These are phyloP conservation scores for Phlebiopsis gigantea DNA, from an alignment of 768 basidiomycete species.

Conservation along the genomic window DNA sequence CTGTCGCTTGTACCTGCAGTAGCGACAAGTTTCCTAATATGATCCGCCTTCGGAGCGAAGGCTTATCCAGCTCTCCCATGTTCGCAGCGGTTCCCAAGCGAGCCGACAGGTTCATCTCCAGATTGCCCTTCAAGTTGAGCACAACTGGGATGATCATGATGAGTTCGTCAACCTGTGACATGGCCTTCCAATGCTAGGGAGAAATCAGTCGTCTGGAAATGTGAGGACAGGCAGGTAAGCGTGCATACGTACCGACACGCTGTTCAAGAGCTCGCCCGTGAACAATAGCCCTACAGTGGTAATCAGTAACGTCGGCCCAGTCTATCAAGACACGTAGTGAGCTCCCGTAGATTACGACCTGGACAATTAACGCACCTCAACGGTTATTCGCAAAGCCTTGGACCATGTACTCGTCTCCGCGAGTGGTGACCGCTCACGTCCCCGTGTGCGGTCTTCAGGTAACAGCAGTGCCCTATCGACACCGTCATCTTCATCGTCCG, in stretches of 20 bases:
- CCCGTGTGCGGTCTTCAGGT: constrained; percentile 25
- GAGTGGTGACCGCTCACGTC: constrained; percentile 20
- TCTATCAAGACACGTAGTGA: constrained; percentile 38
- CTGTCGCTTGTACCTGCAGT: constrained; percentile 89
- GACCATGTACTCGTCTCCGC: constrained; percentile 36
- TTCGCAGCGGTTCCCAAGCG: constrained; percentile 94
- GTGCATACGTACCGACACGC: constrained; percentile 58
- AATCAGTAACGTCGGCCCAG: constrained; percentile 80
- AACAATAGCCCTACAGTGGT: constrained; percentile 82
- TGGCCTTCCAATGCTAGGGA: constrained; percentile 77
- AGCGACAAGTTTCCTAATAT: constrained; percentile 80
- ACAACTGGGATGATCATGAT: constrained; percentile 96
- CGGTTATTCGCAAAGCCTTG: constrained; percentile 55
- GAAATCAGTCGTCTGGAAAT: background rate
- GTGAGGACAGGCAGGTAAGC: background rate
- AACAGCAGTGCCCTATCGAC: constrained; percentile 43
- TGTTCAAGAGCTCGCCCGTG: constrained; percentile 86
- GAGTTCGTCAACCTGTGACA: constrained; percentile 87
- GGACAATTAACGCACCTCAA: constrained; percentile 48
- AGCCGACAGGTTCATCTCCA: constrained; percentile 98
- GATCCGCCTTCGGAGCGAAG: constrained; percentile 51
- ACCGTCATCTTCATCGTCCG: constrained; percentile 31
- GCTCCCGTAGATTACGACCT: background rate
- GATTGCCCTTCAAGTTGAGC: constrained; percentile 94
- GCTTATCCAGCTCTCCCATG: constrained; percentile 84